A percentile compares a stretch with the other conserved stretches of the same genome.
phyloP scores from a whole-genome alignment of 108 stramenopile species.

The Skeletonema marinoi region DNA sequence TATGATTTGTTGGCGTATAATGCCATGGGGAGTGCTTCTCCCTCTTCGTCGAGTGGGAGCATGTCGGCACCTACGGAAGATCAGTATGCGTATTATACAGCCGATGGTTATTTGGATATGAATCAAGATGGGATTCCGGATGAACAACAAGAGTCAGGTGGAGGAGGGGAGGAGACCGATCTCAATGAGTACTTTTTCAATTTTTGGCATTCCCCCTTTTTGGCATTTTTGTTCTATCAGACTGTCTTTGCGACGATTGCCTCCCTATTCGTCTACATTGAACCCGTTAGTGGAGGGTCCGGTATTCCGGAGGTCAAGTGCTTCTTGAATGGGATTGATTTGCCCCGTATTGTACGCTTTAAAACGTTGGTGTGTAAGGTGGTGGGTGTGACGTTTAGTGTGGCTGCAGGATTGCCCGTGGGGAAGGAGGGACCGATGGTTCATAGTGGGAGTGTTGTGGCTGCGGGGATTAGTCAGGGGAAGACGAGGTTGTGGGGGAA shows the following conservation, averaged over 20 bases:
- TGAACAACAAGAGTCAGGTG: constrained; percentile 16
- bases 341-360: constrained; percentile 87
- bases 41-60: neutral
- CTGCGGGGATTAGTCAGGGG: constrained; percentile 89
- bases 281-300: constrained; percentile 93
- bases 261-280: constrained; percentile 78
- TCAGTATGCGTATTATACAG: constrained; percentile 42
- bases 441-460: constrained; percentile 81
- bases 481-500: constrained; percentile 84
- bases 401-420: constrained; percentile 92
- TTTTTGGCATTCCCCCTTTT: constrained; percentile 65
- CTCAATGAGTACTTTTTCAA: constrained; percentile 38
- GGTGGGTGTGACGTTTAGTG: constrained; percentile 92
- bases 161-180: constrained; percentile 9
- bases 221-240: constrained; percentile 80
- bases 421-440: constrained; percentile 99
- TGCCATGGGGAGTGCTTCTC: neutral
- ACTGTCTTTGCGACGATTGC: constrained; percentile 82
- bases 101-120: constrained; percentile 41
- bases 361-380: constrained; percentile 95
- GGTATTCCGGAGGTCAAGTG: constrained; percentile 99
- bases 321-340: constrained; percentile 94
- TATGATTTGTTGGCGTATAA: constrained; percentile 63
- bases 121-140: constrained; percentile 53
- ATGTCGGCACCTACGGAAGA: constrained; percentile 13